Evolutionary conservation across 805 yeast genomes (phyloP), one percentile per base, ranked within the genome.

Genomic region (Wickerhamiella sorbophila): DNA sequence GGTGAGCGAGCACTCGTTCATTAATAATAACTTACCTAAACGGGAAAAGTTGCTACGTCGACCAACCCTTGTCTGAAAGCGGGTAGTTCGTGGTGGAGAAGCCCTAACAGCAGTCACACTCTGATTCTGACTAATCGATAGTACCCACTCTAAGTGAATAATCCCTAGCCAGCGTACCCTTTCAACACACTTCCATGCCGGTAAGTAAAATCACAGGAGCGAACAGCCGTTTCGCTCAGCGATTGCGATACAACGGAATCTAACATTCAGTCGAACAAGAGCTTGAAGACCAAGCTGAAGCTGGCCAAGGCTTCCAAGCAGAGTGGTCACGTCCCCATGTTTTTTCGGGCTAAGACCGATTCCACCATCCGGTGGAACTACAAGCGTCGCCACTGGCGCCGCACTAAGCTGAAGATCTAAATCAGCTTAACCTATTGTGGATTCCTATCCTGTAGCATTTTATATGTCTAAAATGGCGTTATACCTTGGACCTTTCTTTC

Each of bases 381-480:
- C 68, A 91, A 91, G 86, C 86, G 97, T 84, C 82, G 97, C 79
- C 94, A 91, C 91, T 88, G 98, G 98, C 88, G 95, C 83, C 84
- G 97, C 82, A 88, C 96, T 65, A 88, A 88, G 94, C 78, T 88
- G 74, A 76, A 78, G 79, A 70, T 88, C 78, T 88, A 87, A 83
- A 67, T 63, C 24, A 27, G 41, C 31, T 31, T 21, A 19, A 29
- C 10, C 16, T 34, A 34, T 8, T 20, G 21, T 34, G 37, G 19
- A 20, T 19, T 16, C 27, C 37, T 20, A 20, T 21, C 37, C 37
- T 34, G 16, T 34, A 34, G 37, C 37, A 34, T 34, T 20, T 26
- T 34, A 34, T 34, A 34, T 34, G 37, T 34, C 20, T 34, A 18
- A 34, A 34, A 6, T 6, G 12, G 10, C 10, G 10, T 24, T 24